phyloP scores from a whole-genome alignment of 345 rosid species.

The Arabidopsis suecica region DNA sequence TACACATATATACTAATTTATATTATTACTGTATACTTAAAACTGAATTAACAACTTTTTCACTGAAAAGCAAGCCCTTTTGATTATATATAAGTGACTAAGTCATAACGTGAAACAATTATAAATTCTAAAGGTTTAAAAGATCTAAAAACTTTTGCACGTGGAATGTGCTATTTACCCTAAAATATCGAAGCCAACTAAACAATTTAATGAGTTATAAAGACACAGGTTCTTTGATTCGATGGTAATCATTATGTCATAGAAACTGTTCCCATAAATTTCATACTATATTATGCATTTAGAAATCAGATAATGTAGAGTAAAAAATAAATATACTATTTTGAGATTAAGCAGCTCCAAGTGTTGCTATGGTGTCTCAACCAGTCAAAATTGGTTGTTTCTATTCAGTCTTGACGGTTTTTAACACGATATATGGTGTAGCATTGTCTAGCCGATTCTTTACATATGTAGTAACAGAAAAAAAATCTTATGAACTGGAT shows the following conservation, averaged over 20 bases:
- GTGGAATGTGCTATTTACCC: conserved; percentile 38
- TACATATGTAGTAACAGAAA: not conserved
- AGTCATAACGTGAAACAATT: conserved; percentile 34
- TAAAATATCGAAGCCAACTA: conserved; percentile 35
- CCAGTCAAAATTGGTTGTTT: not conserved
- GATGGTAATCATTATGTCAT: conserved; percentile 40
- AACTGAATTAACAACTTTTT: conserved; percentile 22
- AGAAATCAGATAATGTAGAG: conserved; percentile 3
- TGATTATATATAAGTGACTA: conserved; percentile 19
- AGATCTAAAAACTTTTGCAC: conserved; percentile 43
- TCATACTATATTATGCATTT: not conserved
- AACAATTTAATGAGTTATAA: conserved; percentile 33
- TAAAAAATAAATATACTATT: not conserved
- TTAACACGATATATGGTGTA: not conserved
- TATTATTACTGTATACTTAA: conserved; percentile 25
- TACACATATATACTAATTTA: conserved; percentile 3
- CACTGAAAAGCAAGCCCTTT: conserved; percentile 24
- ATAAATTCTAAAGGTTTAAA: conserved; percentile 33
- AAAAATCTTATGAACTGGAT: not conserved
- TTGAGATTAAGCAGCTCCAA: not conserved
- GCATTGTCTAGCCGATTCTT: conserved; percentile 7
- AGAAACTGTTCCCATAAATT: conserved; percentile 5
- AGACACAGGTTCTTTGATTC: conserved; percentile 33
- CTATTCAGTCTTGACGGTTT: not conserved
- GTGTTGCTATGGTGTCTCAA: not conserved